Conservation (phyloP, 176 grass and related monocot species). For the Cymbopogon citratus region DNA sequence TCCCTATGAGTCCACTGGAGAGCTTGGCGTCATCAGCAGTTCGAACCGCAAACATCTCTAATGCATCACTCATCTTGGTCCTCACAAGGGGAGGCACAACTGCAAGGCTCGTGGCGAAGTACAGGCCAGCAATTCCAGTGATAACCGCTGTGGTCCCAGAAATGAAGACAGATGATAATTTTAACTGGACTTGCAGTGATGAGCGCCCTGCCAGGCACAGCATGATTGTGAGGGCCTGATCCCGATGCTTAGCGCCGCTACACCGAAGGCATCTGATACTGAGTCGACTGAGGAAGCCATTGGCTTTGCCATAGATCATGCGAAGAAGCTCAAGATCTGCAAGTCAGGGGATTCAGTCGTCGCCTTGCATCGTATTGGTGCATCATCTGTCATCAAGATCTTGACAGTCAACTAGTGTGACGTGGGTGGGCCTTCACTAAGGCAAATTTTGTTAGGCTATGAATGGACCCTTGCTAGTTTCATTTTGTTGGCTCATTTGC, state of each 20-base stretch:
- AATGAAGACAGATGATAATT: conserved; percentile 55
- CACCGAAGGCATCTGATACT: conserved; percentile 54
- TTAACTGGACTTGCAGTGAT: conserved; percentile 75
- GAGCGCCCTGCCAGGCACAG: conserved; percentile 78
- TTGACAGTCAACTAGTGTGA: conserved; percentile 39
- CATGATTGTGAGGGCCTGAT: conserved; percentile 65
- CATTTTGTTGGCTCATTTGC: conserved; percentile 21
- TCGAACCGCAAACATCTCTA: conserved; percentile 47
- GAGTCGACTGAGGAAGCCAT: conserved; percentile 70
- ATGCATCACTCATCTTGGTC: conserved; percentile 73
- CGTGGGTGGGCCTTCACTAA: neutral
- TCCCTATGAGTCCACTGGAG: conserved; percentile 74
- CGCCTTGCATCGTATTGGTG: conserved; percentile 58
- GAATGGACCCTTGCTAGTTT: neutral
- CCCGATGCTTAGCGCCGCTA: conserved; percentile 55
- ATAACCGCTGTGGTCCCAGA: conserved; percentile 55
- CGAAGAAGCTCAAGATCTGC: conserved; percentile 59
- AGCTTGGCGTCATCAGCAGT: conserved; percentile 82
- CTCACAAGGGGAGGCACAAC: conserved; percentile 78
- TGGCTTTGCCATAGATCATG: conserved; percentile 46
- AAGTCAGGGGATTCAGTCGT: conserved; percentile 64
- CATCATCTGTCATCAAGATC: conserved; percentile 57
- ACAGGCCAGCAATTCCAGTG: conserved; percentile 67
- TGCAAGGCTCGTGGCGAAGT: conserved; percentile 74
- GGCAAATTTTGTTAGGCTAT: conserved; percentile 39